phyloP scores from a whole-genome alignment of 192 early-diverging fungal species.

The Jimgerdemannia lactiflua region DNA sequence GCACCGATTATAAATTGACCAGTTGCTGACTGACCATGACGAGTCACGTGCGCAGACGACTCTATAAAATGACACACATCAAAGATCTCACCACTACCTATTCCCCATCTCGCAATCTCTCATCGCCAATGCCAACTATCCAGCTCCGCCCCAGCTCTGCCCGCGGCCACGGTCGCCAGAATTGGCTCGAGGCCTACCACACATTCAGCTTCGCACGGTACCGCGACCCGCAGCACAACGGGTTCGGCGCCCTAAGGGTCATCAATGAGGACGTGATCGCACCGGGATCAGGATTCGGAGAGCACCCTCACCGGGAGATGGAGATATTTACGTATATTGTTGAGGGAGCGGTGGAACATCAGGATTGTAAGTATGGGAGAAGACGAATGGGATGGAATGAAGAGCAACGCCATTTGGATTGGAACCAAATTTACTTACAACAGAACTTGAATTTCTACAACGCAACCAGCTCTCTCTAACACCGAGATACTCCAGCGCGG shows the following conservation, averaged over 20 bases:
- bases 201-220: constrained; percentile 36
- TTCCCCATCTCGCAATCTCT: too few species aligned
- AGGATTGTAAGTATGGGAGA: constrained; percentile 14
- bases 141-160: neutral
- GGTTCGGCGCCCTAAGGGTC: constrained; percentile 26
- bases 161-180: constrained; percentile 20
- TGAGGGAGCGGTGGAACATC: constrained; percentile 23
- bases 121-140: neutral
- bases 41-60: neutral
- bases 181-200: constrained; percentile 25
- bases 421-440: too few species aligned
- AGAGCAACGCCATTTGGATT: too few species aligned
- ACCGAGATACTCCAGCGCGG: constrained; percentile 16
- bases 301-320: constrained; percentile 22
- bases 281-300: constrained; percentile 22
- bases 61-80: neutral
- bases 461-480: constrained; percentile 13
- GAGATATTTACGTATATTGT: constrained; percentile 35
- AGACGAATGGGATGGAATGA: too few species aligned
- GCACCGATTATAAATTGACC: neutral
- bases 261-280: constrained; percentile 33
- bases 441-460: too few species aligned
- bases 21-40: neutral
- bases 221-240: constrained; percentile 15
- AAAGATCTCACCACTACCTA: neutral